Base-by-base conservation (phyloP, 805 yeast species). In the Hanseniaspora vineae region DNA sequence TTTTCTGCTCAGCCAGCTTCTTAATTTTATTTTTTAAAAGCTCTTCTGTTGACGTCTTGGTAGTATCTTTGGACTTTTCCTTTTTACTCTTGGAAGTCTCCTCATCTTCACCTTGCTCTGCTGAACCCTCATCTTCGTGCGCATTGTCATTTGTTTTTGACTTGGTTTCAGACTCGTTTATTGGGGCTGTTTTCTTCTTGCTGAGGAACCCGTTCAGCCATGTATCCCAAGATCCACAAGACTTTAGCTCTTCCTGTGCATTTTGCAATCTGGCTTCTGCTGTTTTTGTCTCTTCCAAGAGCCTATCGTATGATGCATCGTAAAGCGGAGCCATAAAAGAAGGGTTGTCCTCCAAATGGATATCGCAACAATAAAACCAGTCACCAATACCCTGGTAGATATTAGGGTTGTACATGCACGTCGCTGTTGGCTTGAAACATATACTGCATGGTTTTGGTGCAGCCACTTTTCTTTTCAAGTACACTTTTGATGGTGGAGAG, bases 331-430 rank as follows among this genome's bases (percentile, higher is more conserved):
- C 51, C 13, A 53, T 64, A 48, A 63, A 61, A 15, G 55, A 58
- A 6, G 64, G 60, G 49, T 63, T 63, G 42, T 63, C 64, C 15
- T 53, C 54, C n/a, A 63, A 45, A 48, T 63, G 67, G n/a, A 62
- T 52, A 42, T 59, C 64, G 48, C 67, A 63, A 29, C 59, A 53
- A 48, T 63, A 61, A 17, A 63, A 55, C 65, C 63, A 63, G 48
- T 63, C 67, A 6, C 14, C 31, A 11, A 20, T 54, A 57, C 6
- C 58, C 58, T 3, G 57, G 46, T 20, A 50, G 20, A 40, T 13
- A 20, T 40, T 40, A 3, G n/a, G 49, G 40, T 57, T 60, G 49
- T 51, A 59, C 14, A 63, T 50, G 9, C 61, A 65, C 2, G 60
- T 56, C 1, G 56, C 51, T 0, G 63, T 54, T 10, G 61, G 58